Base-by-base conservation (phyloP, 2,329 filamentous ascomycete species). In the Cladosporium sp. region DNA sequence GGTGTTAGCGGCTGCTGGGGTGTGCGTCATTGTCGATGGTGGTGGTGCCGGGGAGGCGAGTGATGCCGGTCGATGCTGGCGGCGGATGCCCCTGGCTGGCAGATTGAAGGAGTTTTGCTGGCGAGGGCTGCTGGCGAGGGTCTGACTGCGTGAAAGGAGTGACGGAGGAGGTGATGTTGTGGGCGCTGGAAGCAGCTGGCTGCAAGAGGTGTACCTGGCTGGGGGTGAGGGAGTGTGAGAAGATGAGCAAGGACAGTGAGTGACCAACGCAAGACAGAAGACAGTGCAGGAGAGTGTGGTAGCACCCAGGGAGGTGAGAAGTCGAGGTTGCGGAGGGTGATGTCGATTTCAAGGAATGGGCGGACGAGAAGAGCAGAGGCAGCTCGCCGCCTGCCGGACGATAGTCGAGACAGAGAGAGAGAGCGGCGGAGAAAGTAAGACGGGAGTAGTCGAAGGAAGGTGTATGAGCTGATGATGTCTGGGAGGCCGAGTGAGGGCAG, bases 11-110 rank as follows among this genome's bases (percentile, higher is more conserved):
- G 22, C 9, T 13, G 45, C 45, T 58, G 61, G 56, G 52, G 68
- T 64, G 42, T 71, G 61, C 59, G 64, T 61, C 63, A 58, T 60
- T 51, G 24, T 52, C 53, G 47, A 43, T 56, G 51, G n/a, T n/a
- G n/a, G n/a, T n/a, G n/a, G n/a, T 17, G 50, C 32, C 29, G 48
- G 47, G 29, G 29, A 43, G 40, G 42, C 44, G 36, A 47, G 24
- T 29, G 18, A 24, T 50, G 47, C 43, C n/a, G 47, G 34, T 42
- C 22, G 40, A 20, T 51, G 50, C 47, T 55, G 53, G 27, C 41
- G 45, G 47, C 50, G 42, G 47, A 41, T 43, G 32, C 32, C 15
- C 15, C n/a, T 4, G 13, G 13, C 15, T n/a, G n/a, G 45, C 45
- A 22, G 37, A 32, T 17, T 51, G 47, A 29, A 19, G n/a, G 42